Evolutionary conservation across 2,329 filamentous ascomycete species (phyloP), one percentile per base, ranked within the genome.

Genomic region (Xylaria sp.): DNA sequence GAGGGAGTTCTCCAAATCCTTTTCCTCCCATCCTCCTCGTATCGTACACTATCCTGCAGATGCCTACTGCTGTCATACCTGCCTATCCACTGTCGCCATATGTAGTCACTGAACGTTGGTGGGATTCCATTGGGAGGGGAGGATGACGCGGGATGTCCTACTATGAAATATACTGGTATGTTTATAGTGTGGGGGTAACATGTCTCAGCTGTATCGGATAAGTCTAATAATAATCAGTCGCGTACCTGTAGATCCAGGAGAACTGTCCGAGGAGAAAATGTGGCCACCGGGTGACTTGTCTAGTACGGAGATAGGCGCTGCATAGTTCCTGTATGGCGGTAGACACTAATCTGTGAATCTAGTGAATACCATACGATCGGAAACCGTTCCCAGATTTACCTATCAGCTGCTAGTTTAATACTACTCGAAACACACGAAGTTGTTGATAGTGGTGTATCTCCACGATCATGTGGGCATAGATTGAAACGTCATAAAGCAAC

Each of bases 121-220:
- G 27, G 37, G 13, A 42, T 54, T 21, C 29, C 23, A 58, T 61
- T 63, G 63, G 58, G 29, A 18, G n/a, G 18, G 21, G 29, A 21
- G 23, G 25, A 40, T 48, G 51, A 40, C 42, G 61, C 60, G 53
- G 61, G 65, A 68, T 64, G 48, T 40, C 42, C 50, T 29, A 60
- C 55, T 42, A 35, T 23, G 44, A 25, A 29, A 55, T 32, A n/a
- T n/a, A n/a, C n/a, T n/a, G n/a, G 50, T 57, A 21, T 8, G 42
- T 59, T 62, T 9, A 53, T 29, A n/a, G 58, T 54, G 63, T 59
- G 66, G 66, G 66, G 66, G 66, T 25, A 60, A 32, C 40, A 50
- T 48, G 37, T 63, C 47, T 60, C 58, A 59, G 66, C 58, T 54
- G 32, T 27, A 57, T 21, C 40, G 51, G 37, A 53, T 23, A 53